phyloP scores from a whole-genome alignment of 176 grass and related monocot genomes.

The Eragrostis curvula region DNA sequence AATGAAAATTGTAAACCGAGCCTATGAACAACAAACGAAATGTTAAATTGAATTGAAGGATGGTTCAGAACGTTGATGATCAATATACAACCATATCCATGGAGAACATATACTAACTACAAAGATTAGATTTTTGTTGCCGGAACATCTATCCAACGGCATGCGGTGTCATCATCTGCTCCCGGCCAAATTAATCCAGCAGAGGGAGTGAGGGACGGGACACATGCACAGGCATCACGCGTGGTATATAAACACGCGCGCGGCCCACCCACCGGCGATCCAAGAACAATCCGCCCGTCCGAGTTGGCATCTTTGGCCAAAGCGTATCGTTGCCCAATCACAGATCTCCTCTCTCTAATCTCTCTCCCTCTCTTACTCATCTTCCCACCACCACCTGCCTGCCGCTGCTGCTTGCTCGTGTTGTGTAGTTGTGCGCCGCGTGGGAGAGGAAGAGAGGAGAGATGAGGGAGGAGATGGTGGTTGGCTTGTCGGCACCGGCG shows the following conservation, averaged over 20 bases:
- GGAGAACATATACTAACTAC: not conserved
- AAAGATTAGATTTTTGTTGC: not conserved
- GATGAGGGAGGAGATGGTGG: conserved; percentile 71
- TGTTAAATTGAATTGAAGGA: not conserved
- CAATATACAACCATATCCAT: not conserved
- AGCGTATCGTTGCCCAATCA: conserved; percentile 56
- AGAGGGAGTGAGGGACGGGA: not conserved
- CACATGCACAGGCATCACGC: conserved; percentile 17
- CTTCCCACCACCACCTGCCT: conserved; percentile 8
- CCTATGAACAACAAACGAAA: not conserved
- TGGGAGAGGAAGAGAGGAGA: conserved; percentile 20
- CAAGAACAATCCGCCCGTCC: conserved; percentile 40
- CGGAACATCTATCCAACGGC: conserved; percentile 17
- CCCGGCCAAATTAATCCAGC: conserved; percentile 39
- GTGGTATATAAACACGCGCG: conserved; percentile 36
- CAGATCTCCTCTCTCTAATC: conserved; percentile 48
- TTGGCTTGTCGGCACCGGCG: conserved; percentile 52
- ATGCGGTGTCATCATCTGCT: conserved; percentile 4
- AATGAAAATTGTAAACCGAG: not conserved
- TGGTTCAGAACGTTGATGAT: not conserved
- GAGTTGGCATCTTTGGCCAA: conserved; percentile 40
- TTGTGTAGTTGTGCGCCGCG: not conserved
- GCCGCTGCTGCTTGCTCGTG: conserved; percentile 19
- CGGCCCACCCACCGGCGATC: conserved; percentile 42
- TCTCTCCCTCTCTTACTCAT: not conserved